A percentile compares a stretch with the other conserved stretches of the same genome.
phyloP scores from a whole-genome alignment of 1,284 basidiomycete genomes.

The Athelia sp. region DNA sequence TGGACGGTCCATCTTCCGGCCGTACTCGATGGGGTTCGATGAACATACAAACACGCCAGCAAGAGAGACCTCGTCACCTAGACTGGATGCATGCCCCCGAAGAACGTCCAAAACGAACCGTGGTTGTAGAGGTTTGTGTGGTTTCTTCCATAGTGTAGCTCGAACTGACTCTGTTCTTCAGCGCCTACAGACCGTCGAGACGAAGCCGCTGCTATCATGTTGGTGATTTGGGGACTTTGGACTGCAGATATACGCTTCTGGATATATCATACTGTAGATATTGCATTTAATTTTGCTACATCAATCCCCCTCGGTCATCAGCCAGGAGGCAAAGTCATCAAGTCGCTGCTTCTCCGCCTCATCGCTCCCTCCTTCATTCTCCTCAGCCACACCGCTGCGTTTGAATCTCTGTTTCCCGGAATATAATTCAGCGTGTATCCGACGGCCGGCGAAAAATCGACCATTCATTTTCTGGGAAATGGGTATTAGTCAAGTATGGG shows the following conservation, averaged over 20 bases:
- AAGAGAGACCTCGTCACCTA: slow-evolving; percentile 30
- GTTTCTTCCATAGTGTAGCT: slow-evolving; percentile 1
- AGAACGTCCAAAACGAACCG: slow-evolving; percentile 44
- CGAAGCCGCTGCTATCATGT: slow-evolving; percentile 63
- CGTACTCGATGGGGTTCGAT: slow-evolving; percentile 38
- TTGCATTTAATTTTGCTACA: slow-evolving; percentile 6
- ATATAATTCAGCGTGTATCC: slow-evolving; percentile 79
- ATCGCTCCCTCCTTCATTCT: slow-evolving; percentile 56
- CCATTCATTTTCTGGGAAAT: slow-evolving; percentile 88
- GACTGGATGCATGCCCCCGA: slow-evolving; percentile 66
- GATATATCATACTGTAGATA: slow-evolving; percentile 2
- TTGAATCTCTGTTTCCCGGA: slow-evolving; percentile 79
- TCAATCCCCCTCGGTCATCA: slow-evolving; percentile 71
- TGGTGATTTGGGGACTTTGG: slow-evolving; percentile 39
- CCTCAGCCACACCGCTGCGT: slow-evolving; percentile 62
- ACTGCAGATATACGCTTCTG: background rate
- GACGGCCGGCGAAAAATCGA: slow-evolving; percentile 84
- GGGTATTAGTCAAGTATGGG: slow-evolving; percentile 1
- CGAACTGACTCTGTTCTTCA: slow-evolving; percentile 22
- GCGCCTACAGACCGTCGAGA: slow-evolving; percentile 69
- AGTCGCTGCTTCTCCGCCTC: slow-evolving; percentile 79
- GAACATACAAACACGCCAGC: slow-evolving; percentile 22
- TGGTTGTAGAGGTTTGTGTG: slow-evolving; percentile 63
- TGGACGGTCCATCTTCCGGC: slow-evolving; percentile 38
- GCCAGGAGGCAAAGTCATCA: slow-evolving; percentile 86